Base-by-base conservation (phyloP, 2,329 filamentous ascomycete genomes). In the Aspergillus pseudoglaucus region DNA sequence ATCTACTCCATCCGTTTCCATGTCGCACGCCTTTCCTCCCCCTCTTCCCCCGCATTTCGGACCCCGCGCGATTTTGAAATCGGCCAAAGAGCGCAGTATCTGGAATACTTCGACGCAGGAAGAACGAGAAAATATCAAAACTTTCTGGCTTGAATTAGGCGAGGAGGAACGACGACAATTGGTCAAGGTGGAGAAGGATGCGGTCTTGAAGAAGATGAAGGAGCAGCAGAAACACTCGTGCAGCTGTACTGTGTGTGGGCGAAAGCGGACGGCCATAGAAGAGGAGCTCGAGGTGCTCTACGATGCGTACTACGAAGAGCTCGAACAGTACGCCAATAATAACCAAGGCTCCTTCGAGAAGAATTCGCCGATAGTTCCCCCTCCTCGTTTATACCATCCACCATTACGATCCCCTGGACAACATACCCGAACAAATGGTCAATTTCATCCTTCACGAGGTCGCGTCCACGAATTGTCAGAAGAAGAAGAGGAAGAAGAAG, bases 161-260 rank as follows among this genome's bases (percentile, higher is more conserved):
- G 93, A 98, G 68, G 88, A 95, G 33, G 90, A 97, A 67, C 87
- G 93, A 59, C 93, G 95, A 66, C 93, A 88, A 14, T 76, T 98
- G 42, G 90, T 98, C 63, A 96, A 96, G 71, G 91, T 98, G 25
- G 93, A 98, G 71, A 98, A 98, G 73, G 91, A 98, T 70, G 91
- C 93, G 6, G 93, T 98, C 0, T 74, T 98, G 48, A 90, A 88
- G 64, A 98, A 98, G 76, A 98, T 98, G 93, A 98, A 98, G 77
- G 93, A 98, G 70, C 93, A 98, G 70, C 93, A 98, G 69, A 97
- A 97, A 71, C 90, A 97, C 68, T 97, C 91, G 2, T 98, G 93
- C 75, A 96, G 90, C 67, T 98, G 93, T 70, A 94, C 90, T 4
- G 91, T 98, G 37, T 98, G 93, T 68, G 93, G 93, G 46, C 82